Evolutionary conservation across 2,329 filamentous ascomycete genomes (phyloP).

Genomic region (Epichloe sylvatica): DNA sequence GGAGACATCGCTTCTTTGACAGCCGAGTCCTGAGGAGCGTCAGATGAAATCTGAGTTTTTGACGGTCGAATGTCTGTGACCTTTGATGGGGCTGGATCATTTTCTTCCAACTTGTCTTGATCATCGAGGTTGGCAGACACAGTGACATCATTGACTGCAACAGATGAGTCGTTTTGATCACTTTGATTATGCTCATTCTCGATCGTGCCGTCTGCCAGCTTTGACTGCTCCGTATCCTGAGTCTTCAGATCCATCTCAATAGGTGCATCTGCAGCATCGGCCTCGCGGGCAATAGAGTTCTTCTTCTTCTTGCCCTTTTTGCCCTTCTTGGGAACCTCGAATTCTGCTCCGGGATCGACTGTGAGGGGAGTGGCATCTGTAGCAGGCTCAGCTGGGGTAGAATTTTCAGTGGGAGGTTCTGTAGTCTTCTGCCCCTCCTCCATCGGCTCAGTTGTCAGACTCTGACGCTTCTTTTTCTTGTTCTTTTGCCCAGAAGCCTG

Average conservation of each 20-base stretch:
- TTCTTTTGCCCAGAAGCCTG: slow-evolving; percentile 7
- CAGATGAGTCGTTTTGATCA: neutral
- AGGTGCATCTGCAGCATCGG: neutral
- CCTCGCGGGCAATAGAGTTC: slow-evolving; percentile 5
- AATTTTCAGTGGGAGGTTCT: neutral
- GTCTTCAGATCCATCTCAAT: neutral
- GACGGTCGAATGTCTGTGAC: neutral
- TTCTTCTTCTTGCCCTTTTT: slow-evolving; percentile 10
- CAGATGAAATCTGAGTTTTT: neutral
- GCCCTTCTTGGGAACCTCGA: slow-evolving; percentile 4
- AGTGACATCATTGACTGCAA: neutral
- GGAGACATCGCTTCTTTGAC: neutral
- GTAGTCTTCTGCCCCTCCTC: neutral
- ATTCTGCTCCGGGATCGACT: slow-evolving; percentile 1
- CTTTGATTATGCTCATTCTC: neutral
- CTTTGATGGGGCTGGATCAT: neutral
- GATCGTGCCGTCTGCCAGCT: neutral
- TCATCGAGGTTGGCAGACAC: neutral
- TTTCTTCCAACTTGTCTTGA: neutral
- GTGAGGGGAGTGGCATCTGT: neutral
- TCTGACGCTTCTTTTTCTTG: slow-evolving; percentile 8
- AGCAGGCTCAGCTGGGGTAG: neutral
- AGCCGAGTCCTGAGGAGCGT: neutral
- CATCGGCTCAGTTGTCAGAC: neutral
- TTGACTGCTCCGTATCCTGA: neutral